phyloP scores from a whole-genome alignment of 306 rosid species.

The Pyrus communis region DNA sequence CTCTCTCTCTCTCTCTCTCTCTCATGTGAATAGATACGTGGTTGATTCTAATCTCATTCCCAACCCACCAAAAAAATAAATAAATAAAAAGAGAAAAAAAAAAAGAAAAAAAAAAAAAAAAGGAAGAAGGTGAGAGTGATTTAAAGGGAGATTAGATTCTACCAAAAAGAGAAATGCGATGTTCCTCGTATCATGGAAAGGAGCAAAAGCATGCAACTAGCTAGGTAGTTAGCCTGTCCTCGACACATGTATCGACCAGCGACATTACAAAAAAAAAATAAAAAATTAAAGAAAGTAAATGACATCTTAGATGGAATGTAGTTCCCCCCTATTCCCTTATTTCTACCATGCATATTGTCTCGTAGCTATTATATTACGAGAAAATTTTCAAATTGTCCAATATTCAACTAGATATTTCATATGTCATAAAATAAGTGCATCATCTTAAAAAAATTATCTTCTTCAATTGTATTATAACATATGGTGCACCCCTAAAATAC shows the following conservation, averaged over 20 bases:
- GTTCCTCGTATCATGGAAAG: conserved; percentile 59
- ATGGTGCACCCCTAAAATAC: no score
- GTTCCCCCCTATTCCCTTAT: neutral
- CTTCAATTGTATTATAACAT: no score
- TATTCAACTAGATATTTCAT: no score
- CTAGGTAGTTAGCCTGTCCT: conserved; percentile 30
- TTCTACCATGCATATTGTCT: conserved; percentile 5
- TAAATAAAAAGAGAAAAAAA: no score
- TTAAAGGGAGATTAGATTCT: conserved; percentile 49
- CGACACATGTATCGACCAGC: conserved; percentile 45
- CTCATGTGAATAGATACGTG: no score
- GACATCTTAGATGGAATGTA: neutral
- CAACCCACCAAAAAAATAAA: neutral
- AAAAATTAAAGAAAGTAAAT: no score
- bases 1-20: neutral
- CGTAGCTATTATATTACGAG: no score
- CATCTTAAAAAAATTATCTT: no score
- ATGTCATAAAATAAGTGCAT: no score
- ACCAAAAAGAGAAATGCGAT: conserved; percentile 30
- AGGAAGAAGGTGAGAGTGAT: conserved; percentile 1
- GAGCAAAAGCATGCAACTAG: conserved; percentile 30
- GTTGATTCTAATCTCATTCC: conserved; percentile 20
- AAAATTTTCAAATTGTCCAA: no score
- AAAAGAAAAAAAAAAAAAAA: neutral
- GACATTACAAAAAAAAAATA: neutral